Base-by-base conservation (phyloP, 2,329 filamentous ascomycete genomes). In the Akanthomyces uredinophilus region DNA sequence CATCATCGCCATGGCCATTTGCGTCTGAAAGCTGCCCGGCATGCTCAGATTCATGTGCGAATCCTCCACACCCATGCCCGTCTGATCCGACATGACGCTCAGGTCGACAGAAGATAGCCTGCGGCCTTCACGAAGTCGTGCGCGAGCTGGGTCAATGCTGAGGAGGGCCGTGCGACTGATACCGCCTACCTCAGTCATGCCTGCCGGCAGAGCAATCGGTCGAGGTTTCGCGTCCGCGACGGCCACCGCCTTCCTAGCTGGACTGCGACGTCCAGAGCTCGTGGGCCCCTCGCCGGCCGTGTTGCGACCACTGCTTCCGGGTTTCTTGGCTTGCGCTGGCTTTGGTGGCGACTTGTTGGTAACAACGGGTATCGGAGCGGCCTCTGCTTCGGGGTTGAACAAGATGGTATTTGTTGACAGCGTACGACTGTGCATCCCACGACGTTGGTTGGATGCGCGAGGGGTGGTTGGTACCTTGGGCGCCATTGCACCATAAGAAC, bases 341-440 rank as follows among this genome's bases (percentile, higher is more conserved):
- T 70, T 72, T 10, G 73, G 70, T 14, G 79, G 76, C 3, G 82
- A 81, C 32, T 73, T 75, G 0, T 79, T 78, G 0, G 79, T 78
- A 8, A 77, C 76, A 64, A 74, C 78, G 13, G 72, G 69, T 1
- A 70, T 24, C 32, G 52, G 37, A 11, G 50, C 24, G 6, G 52
- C 29, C 52, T 60, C 62, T 35, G 81, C 77, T 37, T 86, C 78
- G 0, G 92, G 92, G 39, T 90, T 92, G 75, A 90, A 96, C 1
- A 96, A 79, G 60, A 96, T 92, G 0, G 93, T 96, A 67, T 88
- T 91, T 22, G 87, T 89, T 0, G 93, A 96, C 4, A 89, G 73
- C 14, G 91, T 92, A 43, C 92, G 88, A 61, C 77, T 83, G 69
- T 96, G 92, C 5, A 79, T 69, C 1, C 74, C 77, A 50, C 77